Percentiles rank a stretch among this genome's conserved stretches.
phyloP scores from a whole-genome alignment of 1,139 yeast species.

The Taphrina communis region DNA sequence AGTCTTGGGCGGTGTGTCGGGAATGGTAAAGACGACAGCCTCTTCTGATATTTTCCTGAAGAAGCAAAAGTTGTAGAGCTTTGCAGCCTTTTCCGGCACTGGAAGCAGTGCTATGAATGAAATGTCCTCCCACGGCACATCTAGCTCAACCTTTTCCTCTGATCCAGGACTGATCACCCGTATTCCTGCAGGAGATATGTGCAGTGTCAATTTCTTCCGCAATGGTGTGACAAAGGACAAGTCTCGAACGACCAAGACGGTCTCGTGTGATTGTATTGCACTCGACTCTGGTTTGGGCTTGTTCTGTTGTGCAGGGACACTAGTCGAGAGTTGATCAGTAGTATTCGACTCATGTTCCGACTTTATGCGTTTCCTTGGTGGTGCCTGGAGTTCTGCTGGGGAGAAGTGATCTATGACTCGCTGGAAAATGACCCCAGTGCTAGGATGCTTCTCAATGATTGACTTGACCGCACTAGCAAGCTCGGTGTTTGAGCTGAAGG shows the following conservation, averaged over 20 bases:
- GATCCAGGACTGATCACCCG: conserved; percentile 41
- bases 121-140: conserved; percentile 42
- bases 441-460: conserved; percentile 12
- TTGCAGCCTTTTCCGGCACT: conserved; percentile 54
- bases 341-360: not conserved
- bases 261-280: not conserved
- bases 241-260: conserved; percentile 41
- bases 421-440: conserved; percentile 5
- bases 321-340: not conserved
- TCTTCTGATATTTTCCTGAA: conserved; percentile 45
- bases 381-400: not conserved
- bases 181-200: conserved; percentile 45
- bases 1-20: conserved; percentile 44
- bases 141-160: conserved; percentile 36
- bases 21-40: conserved; percentile 45
- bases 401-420: conserved; percentile 10
- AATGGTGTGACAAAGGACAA: conserved; percentile 49
- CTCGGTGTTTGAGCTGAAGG: conserved; percentile 7
- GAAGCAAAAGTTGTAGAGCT: conserved; percentile 51
- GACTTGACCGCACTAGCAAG: conserved; percentile 1
- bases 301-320: not conserved
- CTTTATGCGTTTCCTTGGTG: conserved; percentile 3
- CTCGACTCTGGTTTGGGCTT: not conserved
- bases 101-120: conserved; percentile 47
- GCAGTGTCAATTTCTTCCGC: conserved; percentile 49